Evolutionary conservation across 1,139 yeast genomes (phyloP), one percentile per base, ranked within the genome.

Genomic region (Saccharomycopsis phalli): DNA sequence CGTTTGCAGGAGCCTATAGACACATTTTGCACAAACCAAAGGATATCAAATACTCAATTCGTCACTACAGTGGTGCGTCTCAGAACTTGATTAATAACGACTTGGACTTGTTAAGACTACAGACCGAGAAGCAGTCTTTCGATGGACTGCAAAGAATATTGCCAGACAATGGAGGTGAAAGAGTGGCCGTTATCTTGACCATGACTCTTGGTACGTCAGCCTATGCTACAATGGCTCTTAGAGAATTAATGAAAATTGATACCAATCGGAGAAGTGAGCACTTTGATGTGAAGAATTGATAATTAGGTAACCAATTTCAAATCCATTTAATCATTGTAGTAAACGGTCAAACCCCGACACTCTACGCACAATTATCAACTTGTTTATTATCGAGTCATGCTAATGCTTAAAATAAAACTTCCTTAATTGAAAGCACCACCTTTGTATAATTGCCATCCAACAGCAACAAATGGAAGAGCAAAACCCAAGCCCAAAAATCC

Each of bases 141-240:
- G 54, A 56, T 34, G 42, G 35, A 10, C 20, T 26, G 10, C 35
- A 57, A 46, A 51, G 65, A 54, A 49, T 56, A 54, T 36, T 57
- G 50, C 52, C 66, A 53, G 56, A 63, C 56, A 53, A 61, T 26
- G 66, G 63, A 25, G 81, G 77, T 21, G 60, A 61, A 3, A 77
- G 73, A 47, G 65, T 69, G 1, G 96, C 95, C 0, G 77, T 88
- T 8, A 69, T 88, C 8, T 60, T 93, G 47, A 77, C 71, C 51
- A 69, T 93, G 69, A 82, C 79, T 56, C 67, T 93, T 45, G 93
- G 87, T 2, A 78, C 83, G 5, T 81, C 96, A 36, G 80, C 94
- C 4, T 93, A 93, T 59, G 99, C 99, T 2, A 93, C 99, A 0
- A 93, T 93, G 98, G 95, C 96, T 0, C 64, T 93, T 42, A 71